Conservation (phyloP, 2,329 filamentous ascomycete species). For the Trichoderma koningiopsis region DNA sequence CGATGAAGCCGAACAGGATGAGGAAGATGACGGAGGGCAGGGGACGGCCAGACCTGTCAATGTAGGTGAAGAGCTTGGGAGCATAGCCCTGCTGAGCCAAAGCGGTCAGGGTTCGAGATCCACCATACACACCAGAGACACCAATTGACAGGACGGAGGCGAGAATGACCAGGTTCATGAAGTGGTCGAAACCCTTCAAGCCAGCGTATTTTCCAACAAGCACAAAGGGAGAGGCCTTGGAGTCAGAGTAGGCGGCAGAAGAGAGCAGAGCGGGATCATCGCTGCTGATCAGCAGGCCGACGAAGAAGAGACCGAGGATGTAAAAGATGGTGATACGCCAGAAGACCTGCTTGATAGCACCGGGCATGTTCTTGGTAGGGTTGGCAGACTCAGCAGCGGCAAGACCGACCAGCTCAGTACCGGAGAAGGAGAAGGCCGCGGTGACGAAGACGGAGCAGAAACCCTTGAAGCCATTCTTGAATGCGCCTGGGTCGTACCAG, state of each 20-base stretch:
- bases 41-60: conserved; percentile 54
- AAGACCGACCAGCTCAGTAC: conserved; percentile 67
- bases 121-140: conserved; percentile 55
- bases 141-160: conserved; percentile 55
- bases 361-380: conserved; percentile 69
- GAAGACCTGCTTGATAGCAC: conserved; percentile 72
- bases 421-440: conserved; percentile 68
- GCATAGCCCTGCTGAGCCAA: conserved; percentile 55
- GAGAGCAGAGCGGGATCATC: conserved; percentile 46
- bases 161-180: conserved; percentile 56
- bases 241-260: conserved; percentile 32
- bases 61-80: conserved; percentile 52
- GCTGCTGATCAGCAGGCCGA: conserved; percentile 47
- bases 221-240: conserved; percentile 51
- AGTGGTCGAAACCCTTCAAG: conserved; percentile 47
- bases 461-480: conserved; percentile 69
- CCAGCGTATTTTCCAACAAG: conserved; percentile 50
- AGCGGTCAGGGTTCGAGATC: conserved; percentile 55
- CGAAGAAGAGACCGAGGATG: conserved; percentile 48
- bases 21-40: conserved; percentile 47
- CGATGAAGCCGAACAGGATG: conserved; percentile 48
- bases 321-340: conserved; percentile 53
- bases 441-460: conserved; percentile 69
- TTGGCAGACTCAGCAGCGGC: conserved; percentile 67
- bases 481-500: conserved; percentile 50